A percentile compares a stretch with the other conserved stretches of the same genome.
Conservation (phyloP, 2,329 filamentous ascomycete species). For the Lasiodiplodia theobromae region DNA sequence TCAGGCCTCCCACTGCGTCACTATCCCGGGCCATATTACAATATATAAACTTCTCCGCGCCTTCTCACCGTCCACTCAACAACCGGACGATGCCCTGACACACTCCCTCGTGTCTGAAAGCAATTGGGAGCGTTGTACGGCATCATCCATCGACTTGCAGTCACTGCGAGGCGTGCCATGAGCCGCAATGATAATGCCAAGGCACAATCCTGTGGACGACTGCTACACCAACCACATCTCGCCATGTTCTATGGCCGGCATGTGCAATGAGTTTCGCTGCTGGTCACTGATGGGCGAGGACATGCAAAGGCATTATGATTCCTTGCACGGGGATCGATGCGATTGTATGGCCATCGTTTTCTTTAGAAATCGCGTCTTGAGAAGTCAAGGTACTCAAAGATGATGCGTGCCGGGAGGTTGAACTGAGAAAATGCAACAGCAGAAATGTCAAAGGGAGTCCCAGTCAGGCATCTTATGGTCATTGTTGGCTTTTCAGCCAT, state of each 20-base stretch:
- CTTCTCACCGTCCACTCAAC: neutral
- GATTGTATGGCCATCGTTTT: neutral
- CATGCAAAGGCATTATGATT: neutral
- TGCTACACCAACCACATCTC: constrained; percentile 18
- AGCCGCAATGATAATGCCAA: constrained; percentile 4
- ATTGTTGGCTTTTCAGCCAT: neutral
- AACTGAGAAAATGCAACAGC: too few species aligned
- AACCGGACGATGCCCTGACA: constrained; percentile 24
- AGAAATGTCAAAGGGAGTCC: neutral
- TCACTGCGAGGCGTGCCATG: constrained; percentile 19
- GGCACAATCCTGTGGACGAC: constrained; percentile 11
- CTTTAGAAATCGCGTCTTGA: neutral
- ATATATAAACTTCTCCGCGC: neutral
- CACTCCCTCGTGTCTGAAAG: constrained; percentile 3
- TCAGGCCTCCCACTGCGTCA: constrained; percentile 26
- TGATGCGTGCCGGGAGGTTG: too few species aligned
- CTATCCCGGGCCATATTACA: constrained; percentile 13
- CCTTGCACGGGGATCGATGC: neutral
- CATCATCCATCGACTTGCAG: constrained; percentile 17
- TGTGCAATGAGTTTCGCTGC: neutral
- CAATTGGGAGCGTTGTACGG: constrained; percentile 23
- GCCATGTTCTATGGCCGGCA: constrained; percentile 9
- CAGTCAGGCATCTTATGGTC: neutral
- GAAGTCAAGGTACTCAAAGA: neutral
- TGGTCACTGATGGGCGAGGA: constrained; percentile 3